Evolutionary conservation across 169 alveolate genomes (phyloP).

Genomic region (Cryptosporidium baileyi): DNA sequence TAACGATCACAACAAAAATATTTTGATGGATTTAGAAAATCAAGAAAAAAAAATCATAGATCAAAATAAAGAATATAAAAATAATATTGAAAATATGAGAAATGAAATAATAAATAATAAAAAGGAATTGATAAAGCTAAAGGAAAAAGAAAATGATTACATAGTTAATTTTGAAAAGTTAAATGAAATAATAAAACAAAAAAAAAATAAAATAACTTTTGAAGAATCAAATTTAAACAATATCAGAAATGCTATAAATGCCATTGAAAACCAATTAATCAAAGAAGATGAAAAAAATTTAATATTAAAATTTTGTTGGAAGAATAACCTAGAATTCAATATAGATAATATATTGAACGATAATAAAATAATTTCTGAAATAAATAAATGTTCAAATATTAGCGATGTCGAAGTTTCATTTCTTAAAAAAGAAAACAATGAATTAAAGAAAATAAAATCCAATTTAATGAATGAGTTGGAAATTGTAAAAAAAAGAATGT

Average conservation of each 20-base stretch:
- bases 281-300: not conserved
- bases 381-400: not conserved
- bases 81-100: not conserved
- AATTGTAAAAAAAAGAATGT: not conserved
- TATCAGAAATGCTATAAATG: not conserved
- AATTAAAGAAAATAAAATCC: not conserved
- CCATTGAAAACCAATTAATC: not conserved
- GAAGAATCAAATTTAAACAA: slow-evolving; percentile 1
- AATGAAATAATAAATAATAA: slow-evolving; percentile 10
- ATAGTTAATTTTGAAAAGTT: not conserved
- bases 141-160: not conserved
- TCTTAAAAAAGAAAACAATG: slow-evolving; percentile 4
- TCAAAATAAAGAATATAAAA: not conserved
- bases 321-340: not conserved
- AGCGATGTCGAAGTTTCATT: not conserved
- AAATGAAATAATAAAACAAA: not conserved
- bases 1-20: slow-evolving; percentile 1
- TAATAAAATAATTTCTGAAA: not conserved
- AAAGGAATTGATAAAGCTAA: not conserved
- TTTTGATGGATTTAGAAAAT: not conserved
- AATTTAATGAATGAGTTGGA: slow-evolving; percentile 13
- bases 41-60: not conserved
- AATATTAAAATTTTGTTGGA: not conserved
- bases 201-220: not conserved
- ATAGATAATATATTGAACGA: not conserved